phyloP scores from a whole-genome alignment of 2,329 filamentous ascomycete species.

The Colletotrichum sp. region DNA sequence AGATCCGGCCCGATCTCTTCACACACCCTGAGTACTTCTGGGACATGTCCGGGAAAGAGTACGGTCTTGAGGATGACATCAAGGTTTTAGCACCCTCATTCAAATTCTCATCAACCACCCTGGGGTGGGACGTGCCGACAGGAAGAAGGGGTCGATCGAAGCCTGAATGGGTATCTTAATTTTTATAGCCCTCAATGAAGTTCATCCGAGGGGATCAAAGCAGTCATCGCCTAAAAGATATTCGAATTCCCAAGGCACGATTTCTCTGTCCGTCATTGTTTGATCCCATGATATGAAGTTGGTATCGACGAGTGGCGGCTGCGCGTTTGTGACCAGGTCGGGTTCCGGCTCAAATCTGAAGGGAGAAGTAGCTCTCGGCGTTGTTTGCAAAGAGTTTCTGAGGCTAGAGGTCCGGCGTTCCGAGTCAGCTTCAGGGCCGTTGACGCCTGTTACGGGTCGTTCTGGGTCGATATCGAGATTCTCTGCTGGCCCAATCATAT shows the following conservation, averaged over 20 bases:
- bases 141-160: not conserved
- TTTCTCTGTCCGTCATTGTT: not conserved
- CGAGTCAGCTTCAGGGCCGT: not conserved
- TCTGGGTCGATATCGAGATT: not conserved
- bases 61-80: not conserved
- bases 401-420: not conserved
- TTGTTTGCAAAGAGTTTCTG: not conserved
- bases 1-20: not conserved
- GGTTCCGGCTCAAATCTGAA: not conserved
- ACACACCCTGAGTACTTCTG: not conserved
- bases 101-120: not conserved
- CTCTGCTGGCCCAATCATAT: not conserved
- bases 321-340: not conserved
- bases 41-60: not conserved
- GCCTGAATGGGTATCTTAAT: not conserved
- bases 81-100: not conserved
- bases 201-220: not conserved
- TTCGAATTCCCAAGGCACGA: not conserved
- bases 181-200: rapidly evolving
- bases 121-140: not conserved
- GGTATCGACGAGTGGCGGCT: rapidly evolving
- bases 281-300: not conserved
- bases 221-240: not conserved
- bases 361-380: not conserved
- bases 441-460: rapidly evolving